A percentile compares a stretch with the other conserved stretches of the same genome.
phyloP scores from a whole-genome alignment of 495 filamentous ascomycete species.

The Penicillium canescens region DNA sequence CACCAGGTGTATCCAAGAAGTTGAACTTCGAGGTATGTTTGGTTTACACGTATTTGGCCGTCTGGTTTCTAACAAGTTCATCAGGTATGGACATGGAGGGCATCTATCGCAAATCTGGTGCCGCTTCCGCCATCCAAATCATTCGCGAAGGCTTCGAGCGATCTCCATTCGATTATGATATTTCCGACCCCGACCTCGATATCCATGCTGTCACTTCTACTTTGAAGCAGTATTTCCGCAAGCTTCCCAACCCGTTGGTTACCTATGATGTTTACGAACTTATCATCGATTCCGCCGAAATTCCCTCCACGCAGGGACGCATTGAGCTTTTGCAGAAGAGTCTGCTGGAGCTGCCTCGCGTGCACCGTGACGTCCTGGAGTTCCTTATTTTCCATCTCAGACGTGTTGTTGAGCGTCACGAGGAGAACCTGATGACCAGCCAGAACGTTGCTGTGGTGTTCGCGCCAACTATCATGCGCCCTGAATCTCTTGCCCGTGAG shows the following conservation, averaged over 20 bases:
- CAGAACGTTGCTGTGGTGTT: slow-evolving; percentile 97
- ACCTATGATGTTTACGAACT: slow-evolving; percentile 91
- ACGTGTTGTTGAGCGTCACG: slow-evolving; percentile 78
- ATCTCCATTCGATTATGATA: slow-evolving; percentile 70
- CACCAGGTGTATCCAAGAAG: slow-evolving; percentile 94
- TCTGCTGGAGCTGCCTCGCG: slow-evolving; percentile 73
- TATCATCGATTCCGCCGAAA: slow-evolving; percentile 69
- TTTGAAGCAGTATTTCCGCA: slow-evolving; percentile 97
- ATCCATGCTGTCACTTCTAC: slow-evolving; percentile 95
- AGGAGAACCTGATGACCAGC: slow-evolving; percentile 90
- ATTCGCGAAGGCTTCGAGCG: slow-evolving; percentile 91
- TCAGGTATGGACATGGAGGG: slow-evolving; percentile 97
- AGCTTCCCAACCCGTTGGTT: slow-evolving; percentile 85
- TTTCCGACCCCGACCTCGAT: slow-evolving; percentile 89
- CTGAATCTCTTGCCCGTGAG: slow-evolving; percentile 82
- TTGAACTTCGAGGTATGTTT: slow-evolving; percentile 74
- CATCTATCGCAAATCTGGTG: slow-evolving; percentile 97
- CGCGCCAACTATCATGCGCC: slow-evolving; percentile 95
- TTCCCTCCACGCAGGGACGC: slow-evolving; percentile 43
- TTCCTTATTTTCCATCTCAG: slow-evolving; percentile 93
- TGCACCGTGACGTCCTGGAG: slow-evolving; percentile 86
- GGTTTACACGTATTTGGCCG: background rate
- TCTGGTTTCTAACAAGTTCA: slow-evolving; percentile 4
- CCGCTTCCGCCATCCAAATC: slow-evolving; percentile 78
- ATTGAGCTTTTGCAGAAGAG: slow-evolving; percentile 67